A percentile compares a stretch with the other conserved stretches of the same genome.
phyloP scores from a whole-genome alignment of 129 eudicot genomes.

The Cynara cardunculus region DNA sequence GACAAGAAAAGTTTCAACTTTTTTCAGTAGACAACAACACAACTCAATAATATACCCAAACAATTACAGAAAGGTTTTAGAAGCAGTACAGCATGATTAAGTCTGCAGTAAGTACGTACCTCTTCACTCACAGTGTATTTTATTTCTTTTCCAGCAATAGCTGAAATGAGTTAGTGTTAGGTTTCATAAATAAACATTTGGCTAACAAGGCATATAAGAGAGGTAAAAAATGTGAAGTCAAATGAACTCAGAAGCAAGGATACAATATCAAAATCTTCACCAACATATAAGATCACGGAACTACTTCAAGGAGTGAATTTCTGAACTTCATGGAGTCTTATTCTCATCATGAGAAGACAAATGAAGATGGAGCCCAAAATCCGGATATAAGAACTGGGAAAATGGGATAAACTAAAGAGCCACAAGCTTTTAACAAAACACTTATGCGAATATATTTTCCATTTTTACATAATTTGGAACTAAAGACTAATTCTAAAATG shows the following conservation, averaged over 20 bases:
- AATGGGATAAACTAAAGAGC: background rate
- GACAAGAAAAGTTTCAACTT: background rate
- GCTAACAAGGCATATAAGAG: background rate
- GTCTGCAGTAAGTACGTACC: constrained; percentile 31
- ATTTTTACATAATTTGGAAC: background rate
- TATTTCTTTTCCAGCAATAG: constrained; percentile 39
- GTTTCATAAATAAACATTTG: background rate
- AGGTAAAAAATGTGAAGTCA: background rate
- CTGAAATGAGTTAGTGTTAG: constrained; percentile 26
- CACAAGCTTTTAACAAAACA: background rate
- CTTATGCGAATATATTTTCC: background rate
- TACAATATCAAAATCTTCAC: background rate
- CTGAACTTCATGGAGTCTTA: background rate
- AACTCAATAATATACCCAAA: background rate
- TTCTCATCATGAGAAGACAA: background rate
- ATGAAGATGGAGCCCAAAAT: background rate
- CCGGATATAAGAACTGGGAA: background rate
- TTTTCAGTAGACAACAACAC: background rate
- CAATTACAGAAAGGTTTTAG: background rate
- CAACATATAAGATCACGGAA: background rate
- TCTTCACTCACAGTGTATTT: constrained; percentile 42
- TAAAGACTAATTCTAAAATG: background rate
- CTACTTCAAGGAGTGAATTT: background rate
- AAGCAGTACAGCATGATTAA: background rate
- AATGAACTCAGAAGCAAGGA: background rate